Percentiles rank a stretch among this genome's conserved stretches.
phyloP scores from a whole-genome alignment of 805 yeast genomes.

The Metschnikowia aberdeeniae region DNA sequence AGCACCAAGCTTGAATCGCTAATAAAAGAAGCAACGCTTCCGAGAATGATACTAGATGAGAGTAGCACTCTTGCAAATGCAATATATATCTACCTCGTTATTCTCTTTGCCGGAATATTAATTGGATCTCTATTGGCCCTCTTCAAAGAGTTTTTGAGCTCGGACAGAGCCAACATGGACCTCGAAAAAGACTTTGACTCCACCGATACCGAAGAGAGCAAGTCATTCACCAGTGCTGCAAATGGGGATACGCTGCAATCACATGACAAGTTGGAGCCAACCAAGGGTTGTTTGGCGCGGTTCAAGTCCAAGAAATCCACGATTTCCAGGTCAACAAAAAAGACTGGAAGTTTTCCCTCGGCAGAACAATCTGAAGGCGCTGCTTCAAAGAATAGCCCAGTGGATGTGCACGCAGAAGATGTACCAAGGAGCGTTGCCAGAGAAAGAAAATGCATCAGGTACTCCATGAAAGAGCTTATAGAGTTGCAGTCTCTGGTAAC shows the following conservation, averaged over 20 bases:
- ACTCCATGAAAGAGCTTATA: slow-evolving; percentile 4
- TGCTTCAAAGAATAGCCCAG: background rate
- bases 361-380: background rate
- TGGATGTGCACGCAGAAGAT: too few species aligned
- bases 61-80: slow-evolving; percentile 13
- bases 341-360: too few species aligned
- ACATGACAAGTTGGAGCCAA: background rate
- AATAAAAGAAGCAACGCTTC: background rate
- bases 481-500: slow-evolving; percentile 2
- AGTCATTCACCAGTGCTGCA: background rate
- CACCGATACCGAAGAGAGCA: background rate
- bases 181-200: background rate
- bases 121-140: slow-evolving; percentile 7
- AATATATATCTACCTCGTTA: slow-evolving; percentile 11
- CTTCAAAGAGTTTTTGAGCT: slow-evolving; percentile 10
- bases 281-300: slow-evolving; percentile 1
- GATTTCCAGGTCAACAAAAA: background rate
- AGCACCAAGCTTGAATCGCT: background rate
- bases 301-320: background rate
- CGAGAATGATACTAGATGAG: slow-evolving; percentile 12
- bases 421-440: background rate
- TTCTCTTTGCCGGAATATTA: slow-evolving; percentile 7
- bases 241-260: background rate
- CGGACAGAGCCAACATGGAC: background rate
- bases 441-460: background rate